Base-by-base conservation (phyloP, 345 rosid genomes). In the Boechera divaricarpa region DNA sequence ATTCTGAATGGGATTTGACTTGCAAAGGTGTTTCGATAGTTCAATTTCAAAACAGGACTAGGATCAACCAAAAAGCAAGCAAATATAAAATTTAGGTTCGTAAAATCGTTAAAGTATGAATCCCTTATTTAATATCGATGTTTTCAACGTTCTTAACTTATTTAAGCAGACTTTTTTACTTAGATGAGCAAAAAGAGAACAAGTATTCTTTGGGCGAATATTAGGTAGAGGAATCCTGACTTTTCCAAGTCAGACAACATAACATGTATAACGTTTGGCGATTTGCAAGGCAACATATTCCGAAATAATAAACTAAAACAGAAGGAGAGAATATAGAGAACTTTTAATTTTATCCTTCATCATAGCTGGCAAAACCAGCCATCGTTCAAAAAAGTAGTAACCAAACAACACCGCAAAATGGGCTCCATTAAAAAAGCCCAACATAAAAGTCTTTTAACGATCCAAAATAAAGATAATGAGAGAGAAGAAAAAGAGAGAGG, bases 401-500 rank as follows among this genome's bases (percentile, higher is more conserved):
- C 13, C 32, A 7, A 26, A 41, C 21, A 39, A 49, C 2, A 68
- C 1, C 31, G 0, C 12, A 62, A 71, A 77, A 54, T 7, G 6
- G 53, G 61, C 77, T 71, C 32, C 47, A 18, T 28, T 6, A 29
- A 36, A 33, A 70, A 7, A 67, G 67, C 80, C 77, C 63, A 65
- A 29, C 47, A 49, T n/a, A 28, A 56, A 44, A 10, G 39, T 52
- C 63, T 45, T 55, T 36, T 9, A 29, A 1, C 33, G 10, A 69
- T 38, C 31, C 5, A 69, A 60, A 59, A 16, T 2, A 53, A 67
- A 28, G 4, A 45, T 15, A 44, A 1, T 1, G 21, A 62, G 31
- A 54, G 52, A 62, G 38, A 70, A 11, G 35, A 55, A 58, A 71
- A 6, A 58, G 45, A 65, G 70, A 64, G 33, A 48, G 54, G 81